These are phyloP conservation scores for Solanum pinnatisectum DNA, from an alignment of 257 asterid species.

Conservation along the genomic window DNA sequence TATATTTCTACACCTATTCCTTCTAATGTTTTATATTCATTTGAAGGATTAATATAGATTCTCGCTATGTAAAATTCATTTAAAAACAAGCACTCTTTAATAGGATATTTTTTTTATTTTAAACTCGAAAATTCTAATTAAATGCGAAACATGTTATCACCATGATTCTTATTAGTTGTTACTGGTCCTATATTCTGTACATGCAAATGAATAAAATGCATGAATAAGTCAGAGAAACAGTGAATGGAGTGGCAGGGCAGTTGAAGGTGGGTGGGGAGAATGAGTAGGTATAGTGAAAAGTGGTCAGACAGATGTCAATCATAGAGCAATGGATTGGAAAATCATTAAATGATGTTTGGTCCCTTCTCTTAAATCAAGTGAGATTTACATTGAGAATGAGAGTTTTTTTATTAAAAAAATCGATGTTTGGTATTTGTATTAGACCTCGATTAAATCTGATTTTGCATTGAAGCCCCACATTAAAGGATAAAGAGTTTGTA, in stretches of 20 bases:
- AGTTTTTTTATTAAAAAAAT: too few species aligned
- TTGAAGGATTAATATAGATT: not conserved
- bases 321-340: not conserved
- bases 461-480: not conserved
- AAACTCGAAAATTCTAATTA: not conserved
- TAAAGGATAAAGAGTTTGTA: not conserved
- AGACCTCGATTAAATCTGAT: too few species aligned
- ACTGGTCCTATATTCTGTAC: not conserved
- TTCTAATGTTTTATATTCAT: not conserved
- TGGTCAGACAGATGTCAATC: not conserved
- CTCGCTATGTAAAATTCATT: not conserved
- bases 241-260: not conserved
- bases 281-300: not conserved
- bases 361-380: not conserved
- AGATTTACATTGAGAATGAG: not conserved
- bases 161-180: not conserved
- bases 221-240: not conserved
- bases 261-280: not conserved
- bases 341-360: not conserved
- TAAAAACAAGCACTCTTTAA: not conserved
- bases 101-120: not conserved
- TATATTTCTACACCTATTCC: not conserved
- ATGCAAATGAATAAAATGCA: not conserved
- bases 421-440: rapidly evolving
- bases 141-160: not conserved